Evolutionary conservation across 1,139 yeast species (phyloP), one percentile per base, ranked within the genome.

Genomic region (Kazachstania sp.): DNA sequence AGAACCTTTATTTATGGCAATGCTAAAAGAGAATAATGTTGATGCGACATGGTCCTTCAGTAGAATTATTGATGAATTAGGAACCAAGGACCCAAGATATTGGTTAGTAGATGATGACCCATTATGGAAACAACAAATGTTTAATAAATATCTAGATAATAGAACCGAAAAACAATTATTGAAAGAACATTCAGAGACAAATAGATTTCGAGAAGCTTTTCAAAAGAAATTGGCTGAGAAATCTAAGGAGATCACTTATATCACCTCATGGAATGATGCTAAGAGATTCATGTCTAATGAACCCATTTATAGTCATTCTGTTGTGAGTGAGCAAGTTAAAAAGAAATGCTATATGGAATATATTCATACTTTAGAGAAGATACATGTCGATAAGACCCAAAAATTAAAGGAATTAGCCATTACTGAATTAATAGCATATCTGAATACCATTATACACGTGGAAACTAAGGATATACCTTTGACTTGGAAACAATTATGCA

Each of bases 21-120:
- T 86, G 71, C 67, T 88, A 18, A 63, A 68, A 36, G 77, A 74
- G 1, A 64, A 72, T 38, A 67, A 72, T 7, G 85, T 86, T 1
- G 88, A 83, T 58, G 74, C 84, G 0, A 76, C 86, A 0, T 85
- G 92, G 90, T 74, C 94, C 0, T 88, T 87, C 66, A 78, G 77
- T 47, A 71, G 72, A 48, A 84, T 83, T 0, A 79, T 88, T 70
- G 68, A 77, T n/a, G 72, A 70, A 29, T 70, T 82, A 49, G 64
- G 67, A 18, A 73, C 85, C 16, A 65, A 63, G 7, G 79, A 81
- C 48, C 79, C 83, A 0, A 70, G 79, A 16, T 90, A 86, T 60
- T 86, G 95, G 94, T 67, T 73, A 1, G 66, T 87, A 1, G 67
- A 70, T 4, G 69, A 72, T 18, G 84, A 81, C 56, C 74, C 95